Conservation (phyloP, 1,139 yeast genomes). For the Pichia sp. region DNA sequence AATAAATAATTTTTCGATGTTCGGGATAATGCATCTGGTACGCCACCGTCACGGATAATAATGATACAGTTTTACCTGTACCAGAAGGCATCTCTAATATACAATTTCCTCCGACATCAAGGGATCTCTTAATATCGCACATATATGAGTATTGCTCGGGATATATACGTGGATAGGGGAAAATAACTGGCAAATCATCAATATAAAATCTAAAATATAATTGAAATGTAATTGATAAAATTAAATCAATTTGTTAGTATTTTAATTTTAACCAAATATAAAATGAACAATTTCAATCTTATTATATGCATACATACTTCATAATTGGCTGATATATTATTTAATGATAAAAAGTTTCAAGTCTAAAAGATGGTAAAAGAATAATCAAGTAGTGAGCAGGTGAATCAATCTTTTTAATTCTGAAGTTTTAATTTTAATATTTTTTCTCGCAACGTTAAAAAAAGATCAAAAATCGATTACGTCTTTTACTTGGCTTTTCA, state of each 20-base stretch:
- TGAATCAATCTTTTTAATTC: too few species aligned
- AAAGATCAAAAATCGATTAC: too few species aligned
- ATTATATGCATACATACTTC: too few species aligned
- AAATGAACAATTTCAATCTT: too few species aligned
- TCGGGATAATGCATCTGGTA: conserved; percentile 95
- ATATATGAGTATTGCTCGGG: conserved; percentile 98
- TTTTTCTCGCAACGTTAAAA: too few species aligned
- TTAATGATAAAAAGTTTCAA: too few species aligned
- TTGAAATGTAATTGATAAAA: background rate
- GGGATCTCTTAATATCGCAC: conserved; percentile 88
- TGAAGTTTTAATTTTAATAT: too few species aligned
- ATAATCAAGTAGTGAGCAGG: too few species aligned
- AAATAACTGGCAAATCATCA: conserved; percentile 90
- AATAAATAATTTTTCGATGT: conserved; percentile 86
- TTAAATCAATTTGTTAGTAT: background rate
- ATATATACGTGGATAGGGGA: conserved; percentile 95
- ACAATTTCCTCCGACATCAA: conserved; percentile 97
- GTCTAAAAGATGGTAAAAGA: too few species aligned
- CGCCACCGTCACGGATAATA: conserved; percentile 85
- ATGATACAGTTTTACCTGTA: conserved; percentile 92
- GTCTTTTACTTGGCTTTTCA: too few species aligned
- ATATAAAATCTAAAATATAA: conserved; percentile 55
- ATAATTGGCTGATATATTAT: too few species aligned
- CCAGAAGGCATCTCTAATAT: conserved; percentile 99
- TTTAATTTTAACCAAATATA: too few species aligned